These are phyloP conservation scores for Herpetomonas samuelpessoai DNA, from an alignment of 208 protist species.

Conservation along the genomic window DNA sequence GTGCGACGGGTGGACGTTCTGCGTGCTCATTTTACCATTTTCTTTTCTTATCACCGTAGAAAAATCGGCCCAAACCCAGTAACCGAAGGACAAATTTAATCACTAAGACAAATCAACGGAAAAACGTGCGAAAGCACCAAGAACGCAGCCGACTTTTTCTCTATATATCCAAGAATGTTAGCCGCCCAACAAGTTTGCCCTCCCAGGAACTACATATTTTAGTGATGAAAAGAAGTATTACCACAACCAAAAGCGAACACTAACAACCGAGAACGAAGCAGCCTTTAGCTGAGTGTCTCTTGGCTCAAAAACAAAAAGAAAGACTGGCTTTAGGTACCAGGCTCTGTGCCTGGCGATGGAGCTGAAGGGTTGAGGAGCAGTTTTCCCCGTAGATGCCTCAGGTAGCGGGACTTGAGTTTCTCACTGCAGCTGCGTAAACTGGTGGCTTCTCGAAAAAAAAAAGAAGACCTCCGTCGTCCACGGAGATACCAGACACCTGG, in stretches of 20 bases:
- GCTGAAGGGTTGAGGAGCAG: too few species aligned
- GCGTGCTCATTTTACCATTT: background rate
- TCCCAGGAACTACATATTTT: background rate
- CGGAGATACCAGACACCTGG: too few species aligned
- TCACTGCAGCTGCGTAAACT: too few species aligned
- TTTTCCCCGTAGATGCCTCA: too few species aligned
- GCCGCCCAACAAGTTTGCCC: background rate
- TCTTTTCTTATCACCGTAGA: slow-evolving; percentile 3
- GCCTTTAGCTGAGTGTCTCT: too few species aligned
- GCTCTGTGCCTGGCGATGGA: too few species aligned
- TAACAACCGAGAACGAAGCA: background rate
- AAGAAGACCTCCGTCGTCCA: too few species aligned
- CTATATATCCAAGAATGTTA: background rate
- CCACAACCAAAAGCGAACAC: background rate
- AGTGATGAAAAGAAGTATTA: background rate
- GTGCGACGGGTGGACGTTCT: background rate
- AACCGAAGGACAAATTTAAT: background rate
- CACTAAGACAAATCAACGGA: background rate
- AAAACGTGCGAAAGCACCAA: background rate
- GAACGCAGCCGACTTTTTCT: background rate
- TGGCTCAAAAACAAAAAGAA: too few species aligned
- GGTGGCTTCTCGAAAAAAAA: too few species aligned
- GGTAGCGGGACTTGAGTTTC: too few species aligned
- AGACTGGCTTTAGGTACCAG: too few species aligned
- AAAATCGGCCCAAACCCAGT: background rate